A percentile compares a stretch with the other conserved stretches of the same genome.
Conservation (phyloP, 371 early-diverging fungal genomes). For the Smittium culicis region DNA sequence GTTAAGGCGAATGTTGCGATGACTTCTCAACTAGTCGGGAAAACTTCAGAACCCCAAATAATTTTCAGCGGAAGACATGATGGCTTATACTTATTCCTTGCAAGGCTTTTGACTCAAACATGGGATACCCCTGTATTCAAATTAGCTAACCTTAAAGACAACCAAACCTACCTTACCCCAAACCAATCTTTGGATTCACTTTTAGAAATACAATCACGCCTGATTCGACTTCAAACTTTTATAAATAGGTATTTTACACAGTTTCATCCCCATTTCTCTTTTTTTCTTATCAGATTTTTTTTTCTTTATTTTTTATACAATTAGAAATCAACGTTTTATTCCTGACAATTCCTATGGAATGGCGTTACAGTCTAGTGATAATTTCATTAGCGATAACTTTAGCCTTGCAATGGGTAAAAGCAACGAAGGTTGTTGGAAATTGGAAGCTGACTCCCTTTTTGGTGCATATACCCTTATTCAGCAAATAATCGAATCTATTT, state of each 20-base stretch:
- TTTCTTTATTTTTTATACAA: too few relatives aligned
- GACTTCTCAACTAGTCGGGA: conserved; percentile 9
- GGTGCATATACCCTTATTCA: conserved; percentile 47
- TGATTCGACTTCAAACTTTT: conserved; percentile 23
- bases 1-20: conserved; percentile 10
- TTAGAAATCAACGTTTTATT: conserved; percentile 24
- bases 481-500: conserved; percentile 54
- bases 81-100: conserved; percentile 60
- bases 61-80: conserved; percentile 39
- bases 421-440: conserved; percentile 19
- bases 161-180: conserved; percentile 6
- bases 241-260: conserved; percentile 12
- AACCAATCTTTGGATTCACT: conserved; percentile 12
- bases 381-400: neutral
- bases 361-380: neutral
- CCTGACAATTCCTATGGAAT: conserved; percentile 18
- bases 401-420: neutral
- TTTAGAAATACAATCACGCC: conserved; percentile 17
- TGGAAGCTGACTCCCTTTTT: conserved; percentile 55
- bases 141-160: neutral
- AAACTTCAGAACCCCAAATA: neutral
- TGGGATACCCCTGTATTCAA: conserved; percentile 41
- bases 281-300: too few relatives aligned
- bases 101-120: conserved; percentile 49
- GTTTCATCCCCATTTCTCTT: too few relatives aligned